Conservation (phyloP, 1,284 basidiomycete species). For the Ustilago cynodontis region DNA sequence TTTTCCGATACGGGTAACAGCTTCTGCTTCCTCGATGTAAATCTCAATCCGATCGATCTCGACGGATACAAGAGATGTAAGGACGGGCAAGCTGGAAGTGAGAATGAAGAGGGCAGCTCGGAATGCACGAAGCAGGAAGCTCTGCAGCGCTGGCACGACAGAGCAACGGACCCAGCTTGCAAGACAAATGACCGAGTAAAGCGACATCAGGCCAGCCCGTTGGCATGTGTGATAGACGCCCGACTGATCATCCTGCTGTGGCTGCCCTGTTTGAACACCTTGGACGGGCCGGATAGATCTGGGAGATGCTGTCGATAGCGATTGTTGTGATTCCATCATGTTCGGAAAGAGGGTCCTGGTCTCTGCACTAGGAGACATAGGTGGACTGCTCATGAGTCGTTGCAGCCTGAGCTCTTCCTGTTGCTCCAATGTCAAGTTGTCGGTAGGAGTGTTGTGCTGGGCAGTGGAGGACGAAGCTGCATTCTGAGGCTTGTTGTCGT, state of each 20-base stretch:
- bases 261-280: neutral
- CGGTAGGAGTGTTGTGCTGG: neutral
- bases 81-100: slow-evolving; percentile 53
- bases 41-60: slow-evolving; percentile 58
- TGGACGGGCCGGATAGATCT: too few relatives aligned
- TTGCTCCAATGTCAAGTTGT: slow-evolving; percentile 22
- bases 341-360: slow-evolving; percentile 9
- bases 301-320: neutral
- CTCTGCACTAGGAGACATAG: slow-evolving; percentile 22
- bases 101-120: slow-evolving; percentile 52
- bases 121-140: slow-evolving; percentile 26
- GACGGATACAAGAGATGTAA: slow-evolving; percentile 61
- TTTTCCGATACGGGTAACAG: slow-evolving; percentile 47
- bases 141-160: slow-evolving; percentile 24
- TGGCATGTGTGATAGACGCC: slow-evolving; percentile 31
- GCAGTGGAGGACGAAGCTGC: neutral
- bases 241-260: slow-evolving; percentile 2
- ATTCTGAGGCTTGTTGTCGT: neutral
- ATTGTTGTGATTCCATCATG: neutral
- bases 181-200: slow-evolving; percentile 27
- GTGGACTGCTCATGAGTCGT: slow-evolving; percentile 46
- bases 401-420: slow-evolving; percentile 44
- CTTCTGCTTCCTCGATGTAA: slow-evolving; percentile 50
- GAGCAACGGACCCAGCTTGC: slow-evolving; percentile 25
- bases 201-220: slow-evolving; percentile 31